These are phyloP conservation scores for Bipolaris cookei DNA, from an alignment of 2,329 filamentous ascomycete genomes.

Conservation along the genomic window DNA sequence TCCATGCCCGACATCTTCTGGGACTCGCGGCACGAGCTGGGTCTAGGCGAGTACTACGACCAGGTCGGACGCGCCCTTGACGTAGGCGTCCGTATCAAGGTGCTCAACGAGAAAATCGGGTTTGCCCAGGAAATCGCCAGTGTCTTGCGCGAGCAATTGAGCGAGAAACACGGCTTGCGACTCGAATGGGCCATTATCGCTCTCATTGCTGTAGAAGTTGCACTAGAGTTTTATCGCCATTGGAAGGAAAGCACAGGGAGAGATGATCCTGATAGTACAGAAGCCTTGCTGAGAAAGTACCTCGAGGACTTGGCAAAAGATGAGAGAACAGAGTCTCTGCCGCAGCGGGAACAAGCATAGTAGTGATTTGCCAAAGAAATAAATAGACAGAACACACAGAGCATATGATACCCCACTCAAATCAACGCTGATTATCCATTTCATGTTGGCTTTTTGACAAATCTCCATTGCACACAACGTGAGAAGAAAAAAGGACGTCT, in stretches of 20 bases:
- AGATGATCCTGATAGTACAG: constrained; percentile 51
- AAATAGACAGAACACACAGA: not conserved
- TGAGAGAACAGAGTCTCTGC: constrained; percentile 1
- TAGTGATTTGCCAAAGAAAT: not conserved
- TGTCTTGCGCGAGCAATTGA: constrained; percentile 84
- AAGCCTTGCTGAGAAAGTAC: constrained; percentile 49
- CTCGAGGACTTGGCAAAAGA: constrained; percentile 31
- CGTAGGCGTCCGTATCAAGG: constrained; percentile 87
- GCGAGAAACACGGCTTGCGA: constrained; percentile 85
- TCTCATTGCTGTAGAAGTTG: constrained; percentile 89
- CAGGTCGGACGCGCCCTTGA: constrained; percentile 89
- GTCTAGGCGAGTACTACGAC: constrained; percentile 93
- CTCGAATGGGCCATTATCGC: constrained; percentile 96
- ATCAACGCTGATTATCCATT: not conserved
- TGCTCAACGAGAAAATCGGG: constrained; percentile 95
- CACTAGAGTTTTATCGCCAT: constrained; percentile 80
- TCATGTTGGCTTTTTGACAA: not conserved
- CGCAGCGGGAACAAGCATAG: not conserved
- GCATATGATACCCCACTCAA: constrained; percentile 27
- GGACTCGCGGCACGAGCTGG: constrained; percentile 87
- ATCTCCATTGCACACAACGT: constrained; percentile 10
- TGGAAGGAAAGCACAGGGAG: constrained; percentile 65
- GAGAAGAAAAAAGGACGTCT: constrained; percentile 18
- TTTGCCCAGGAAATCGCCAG: constrained; percentile 95
- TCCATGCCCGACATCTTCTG: constrained; percentile 95